These are phyloP conservation scores for Aspergillus cavernicola DNA, from an alignment of 495 filamentous ascomycete species.

Conservation along the genomic window DNA sequence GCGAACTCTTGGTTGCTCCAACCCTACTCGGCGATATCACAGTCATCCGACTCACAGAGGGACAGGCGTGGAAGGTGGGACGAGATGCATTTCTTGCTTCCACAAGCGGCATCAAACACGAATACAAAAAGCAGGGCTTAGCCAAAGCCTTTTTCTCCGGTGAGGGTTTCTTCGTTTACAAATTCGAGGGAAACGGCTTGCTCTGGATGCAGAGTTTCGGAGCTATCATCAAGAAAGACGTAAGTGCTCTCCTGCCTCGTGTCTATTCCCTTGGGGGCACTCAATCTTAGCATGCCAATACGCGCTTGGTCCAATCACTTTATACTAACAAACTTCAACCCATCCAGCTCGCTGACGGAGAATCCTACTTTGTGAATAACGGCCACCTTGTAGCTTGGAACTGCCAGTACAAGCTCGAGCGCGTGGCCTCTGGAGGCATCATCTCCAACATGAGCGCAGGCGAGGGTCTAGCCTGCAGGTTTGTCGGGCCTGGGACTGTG, in stretches of 20 bases:
- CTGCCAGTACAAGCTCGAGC: constrained; percentile 82
- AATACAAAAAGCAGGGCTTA: constrained; percentile 84
- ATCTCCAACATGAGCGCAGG: constrained; percentile 72
- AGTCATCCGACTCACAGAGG: constrained; percentile 63
- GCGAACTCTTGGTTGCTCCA: constrained; percentile 82
- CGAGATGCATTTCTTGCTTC: constrained; percentile 73
- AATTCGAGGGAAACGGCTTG: constrained; percentile 72
- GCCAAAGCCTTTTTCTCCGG: constrained; percentile 91
- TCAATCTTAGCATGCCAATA: no score
- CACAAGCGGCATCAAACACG: constrained; percentile 74
- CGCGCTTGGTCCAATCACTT: background rate
- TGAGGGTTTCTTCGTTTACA: constrained; percentile 89
- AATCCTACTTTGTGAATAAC: constrained; percentile 91
- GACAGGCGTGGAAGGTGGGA: constrained; percentile 73
- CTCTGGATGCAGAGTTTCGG: constrained; percentile 90
- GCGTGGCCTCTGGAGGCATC: constrained; percentile 84
- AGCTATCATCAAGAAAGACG: constrained; percentile 93
- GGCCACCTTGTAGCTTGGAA: constrained; percentile 98
- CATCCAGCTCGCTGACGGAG: constrained; percentile 63
- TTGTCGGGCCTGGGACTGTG: constrained; percentile 85
- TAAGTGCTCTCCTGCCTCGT: constrained; percentile 26
- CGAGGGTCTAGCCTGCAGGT: constrained; percentile 92
- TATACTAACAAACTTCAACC: background rate
- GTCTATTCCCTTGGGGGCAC: no score
- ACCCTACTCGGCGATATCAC: constrained; percentile 81